A percentile compares a stretch with the other conserved stretches of the same genome.
Conservation (phyloP, 2,329 filamentous ascomycete species). For the Fusarium sp. region DNA sequence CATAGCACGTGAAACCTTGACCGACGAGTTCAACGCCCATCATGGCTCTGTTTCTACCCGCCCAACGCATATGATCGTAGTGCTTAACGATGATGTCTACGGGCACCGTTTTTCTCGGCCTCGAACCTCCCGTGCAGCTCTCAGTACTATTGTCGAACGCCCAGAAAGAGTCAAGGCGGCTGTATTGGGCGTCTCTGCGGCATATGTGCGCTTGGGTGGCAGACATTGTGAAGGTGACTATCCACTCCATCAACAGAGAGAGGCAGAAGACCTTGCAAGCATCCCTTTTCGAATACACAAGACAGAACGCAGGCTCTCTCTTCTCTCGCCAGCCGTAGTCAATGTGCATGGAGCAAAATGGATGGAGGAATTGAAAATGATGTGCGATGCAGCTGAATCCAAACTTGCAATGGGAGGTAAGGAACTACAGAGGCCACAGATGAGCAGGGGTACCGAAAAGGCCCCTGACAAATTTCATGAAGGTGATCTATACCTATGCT, state of each 20-base stretch:
- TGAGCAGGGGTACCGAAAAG: constrained; percentile 64
- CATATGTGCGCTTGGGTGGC: constrained; percentile 90
- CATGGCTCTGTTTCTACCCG: constrained; percentile 60
- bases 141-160: constrained; percentile 89
- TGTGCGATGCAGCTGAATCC: constrained; percentile 85
- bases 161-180: constrained; percentile 91
- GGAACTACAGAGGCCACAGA: constrained; percentile 79
- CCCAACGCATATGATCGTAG: constrained; percentile 77
- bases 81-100: constrained; percentile 94
- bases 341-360: constrained; percentile 91
- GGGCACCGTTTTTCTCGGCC: constrained; percentile 92
- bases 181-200: constrained; percentile 83
- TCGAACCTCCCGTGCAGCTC: constrained; percentile 76
- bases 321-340: constrained; percentile 83
- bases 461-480: constrained; percentile 77
- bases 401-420: constrained; percentile 83
- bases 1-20: constrained; percentile 77
- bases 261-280: constrained; percentile 66
- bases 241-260: constrained; percentile 74
- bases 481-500: constrained; percentile 90
- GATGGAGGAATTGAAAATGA: constrained; percentile 90
- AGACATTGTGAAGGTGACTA: constrained; percentile 79
- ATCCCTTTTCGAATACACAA: constrained; percentile 89
- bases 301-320: constrained; percentile 76
- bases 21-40: constrained; percentile 75